Evolutionary conservation across 176 grass and related monocot genomes (phyloP).

Genomic region (Typha latifolia): DNA sequence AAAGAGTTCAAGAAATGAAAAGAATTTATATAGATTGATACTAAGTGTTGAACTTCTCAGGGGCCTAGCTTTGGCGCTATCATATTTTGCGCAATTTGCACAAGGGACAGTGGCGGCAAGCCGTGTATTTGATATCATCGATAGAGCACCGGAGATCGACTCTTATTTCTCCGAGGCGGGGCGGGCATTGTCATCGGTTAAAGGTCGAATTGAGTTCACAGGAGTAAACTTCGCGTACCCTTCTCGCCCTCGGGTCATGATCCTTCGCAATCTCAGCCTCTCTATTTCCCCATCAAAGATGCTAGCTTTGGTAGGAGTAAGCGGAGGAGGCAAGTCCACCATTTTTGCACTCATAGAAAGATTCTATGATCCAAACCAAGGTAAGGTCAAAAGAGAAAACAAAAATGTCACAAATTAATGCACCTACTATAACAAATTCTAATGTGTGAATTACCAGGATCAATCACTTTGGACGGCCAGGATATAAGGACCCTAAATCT

Average conservation of each 20-base stretch:
- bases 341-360: conserved; percentile 54
- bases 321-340: conserved; percentile 65
- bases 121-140: conserved; percentile 49
- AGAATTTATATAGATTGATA: too few species aligned
- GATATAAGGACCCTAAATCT: conserved; percentile 42
- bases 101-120: conserved; percentile 40
- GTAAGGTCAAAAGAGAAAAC: background rate
- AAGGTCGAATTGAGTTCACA: conserved; percentile 40
- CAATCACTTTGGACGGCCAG: conserved; percentile 37
- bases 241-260: conserved; percentile 30
- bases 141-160: conserved; percentile 44
- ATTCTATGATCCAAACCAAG: conserved; percentile 57
- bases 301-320: conserved; percentile 37
- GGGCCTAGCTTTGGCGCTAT: conserved; percentile 42
- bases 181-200: conserved; percentile 3
- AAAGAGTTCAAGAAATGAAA: background rate
- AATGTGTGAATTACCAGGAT: conserved; percentile 7
- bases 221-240: conserved; percentile 56
- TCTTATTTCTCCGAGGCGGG: conserved; percentile 17
- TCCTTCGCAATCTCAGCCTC: conserved; percentile 41
- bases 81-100: conserved; percentile 43
- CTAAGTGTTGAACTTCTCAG: background rate
- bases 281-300: conserved; percentile 31
- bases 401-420: background rate
- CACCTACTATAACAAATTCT: background rate